These are phyloP conservation scores for Clavariopsis aquatica DNA, from an alignment of 495 filamentous ascomycete species.

Conservation along the genomic window DNA sequence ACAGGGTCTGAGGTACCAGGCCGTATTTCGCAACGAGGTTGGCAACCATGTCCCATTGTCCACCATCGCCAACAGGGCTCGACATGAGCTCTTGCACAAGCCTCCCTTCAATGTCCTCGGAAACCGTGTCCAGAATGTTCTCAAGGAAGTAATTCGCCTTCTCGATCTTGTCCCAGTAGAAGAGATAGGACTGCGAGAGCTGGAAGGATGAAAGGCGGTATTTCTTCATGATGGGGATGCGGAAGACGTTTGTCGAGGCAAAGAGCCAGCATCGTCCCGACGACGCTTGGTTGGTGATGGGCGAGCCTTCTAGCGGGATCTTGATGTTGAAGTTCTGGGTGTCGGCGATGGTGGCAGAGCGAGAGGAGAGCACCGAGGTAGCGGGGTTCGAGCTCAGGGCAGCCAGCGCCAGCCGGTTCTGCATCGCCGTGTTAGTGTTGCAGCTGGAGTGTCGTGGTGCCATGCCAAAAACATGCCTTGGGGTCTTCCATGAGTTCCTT, in stretches of 20 bases:
- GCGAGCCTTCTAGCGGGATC: constrained; percentile 77
- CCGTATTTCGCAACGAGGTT: constrained; percentile 86
- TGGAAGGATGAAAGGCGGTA: constrained; percentile 77
- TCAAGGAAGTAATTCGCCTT: constrained; percentile 89
- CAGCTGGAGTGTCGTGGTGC: neutral
- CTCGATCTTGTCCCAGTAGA: constrained; percentile 93
- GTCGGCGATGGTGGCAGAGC: constrained; percentile 57
- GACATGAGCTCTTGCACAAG: constrained; percentile 66
- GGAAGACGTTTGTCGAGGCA: constrained; percentile 82
- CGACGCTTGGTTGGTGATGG: constrained; percentile 79
- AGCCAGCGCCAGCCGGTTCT: constrained; percentile 68
- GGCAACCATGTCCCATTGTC: constrained; percentile 91
- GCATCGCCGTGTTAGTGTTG: constrained; percentile 6
- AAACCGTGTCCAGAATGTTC: constrained; percentile 70
- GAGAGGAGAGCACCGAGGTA: constrained; percentile 55
- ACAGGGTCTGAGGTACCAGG: constrained; percentile 74
- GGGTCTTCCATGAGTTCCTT: constrained; percentile 62
- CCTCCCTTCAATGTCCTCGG: constrained; percentile 66
- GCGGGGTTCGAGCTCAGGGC: constrained; percentile 61
- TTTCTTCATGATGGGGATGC: constrained; percentile 77
- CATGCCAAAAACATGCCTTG: constrained; percentile 51
- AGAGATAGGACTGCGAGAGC: constrained; percentile 83
- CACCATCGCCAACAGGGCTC: constrained; percentile 74
- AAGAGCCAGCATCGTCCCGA: constrained; percentile 90
- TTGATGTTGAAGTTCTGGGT: constrained; percentile 78